Evolutionary conservation across 768 basidiomycete genomes (phyloP).

Genomic region (Calocybe indica): DNA sequence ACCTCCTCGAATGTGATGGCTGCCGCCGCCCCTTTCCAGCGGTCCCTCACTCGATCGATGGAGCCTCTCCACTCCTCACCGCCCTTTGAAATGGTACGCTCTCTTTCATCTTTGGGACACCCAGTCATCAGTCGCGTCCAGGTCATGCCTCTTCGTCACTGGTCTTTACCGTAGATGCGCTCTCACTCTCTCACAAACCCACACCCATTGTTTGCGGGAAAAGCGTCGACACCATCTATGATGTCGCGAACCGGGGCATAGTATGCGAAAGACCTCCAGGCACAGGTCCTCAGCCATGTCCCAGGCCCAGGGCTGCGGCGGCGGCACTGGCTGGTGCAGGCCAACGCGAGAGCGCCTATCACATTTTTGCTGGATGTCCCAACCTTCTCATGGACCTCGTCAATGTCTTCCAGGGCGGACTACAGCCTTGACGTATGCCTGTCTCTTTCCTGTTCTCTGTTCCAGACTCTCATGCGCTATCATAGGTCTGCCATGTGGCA

Average conservation of each 20-base stretch:
- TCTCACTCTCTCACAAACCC: slow-evolving; percentile 56
- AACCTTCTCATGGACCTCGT: slow-evolving; percentile 74
- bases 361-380: slow-evolving; percentile 68
- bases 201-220: slow-evolving; percentile 55
- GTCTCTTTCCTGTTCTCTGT: not conserved
- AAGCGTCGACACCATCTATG: slow-evolving; percentile 69
- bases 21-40: too few relatives aligned
- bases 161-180: too few relatives aligned
- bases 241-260: slow-evolving; percentile 74
- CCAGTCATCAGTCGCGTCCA: too few relatives aligned
- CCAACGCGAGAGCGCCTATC: slow-evolving; percentile 57
- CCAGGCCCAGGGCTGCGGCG: slow-evolving; percentile 21
- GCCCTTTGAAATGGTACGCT: too few relatives aligned
- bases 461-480: not conserved
- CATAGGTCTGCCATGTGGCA: slow-evolving; percentile 67
- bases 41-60: too few relatives aligned
- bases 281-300: slow-evolving; percentile 63
- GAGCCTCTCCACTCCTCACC: too few relatives aligned
- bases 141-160: too few relatives aligned
- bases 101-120: too few relatives aligned
- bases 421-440: slow-evolving; percentile 57
- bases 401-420: slow-evolving; percentile 57
- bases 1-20: too few relatives aligned
- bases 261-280: slow-evolving; percentile 70
- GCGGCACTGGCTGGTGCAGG: slow-evolving; percentile 15